Conservation (phyloP, 129 eudicot genomes). For the Flaveria robusta region DNA sequence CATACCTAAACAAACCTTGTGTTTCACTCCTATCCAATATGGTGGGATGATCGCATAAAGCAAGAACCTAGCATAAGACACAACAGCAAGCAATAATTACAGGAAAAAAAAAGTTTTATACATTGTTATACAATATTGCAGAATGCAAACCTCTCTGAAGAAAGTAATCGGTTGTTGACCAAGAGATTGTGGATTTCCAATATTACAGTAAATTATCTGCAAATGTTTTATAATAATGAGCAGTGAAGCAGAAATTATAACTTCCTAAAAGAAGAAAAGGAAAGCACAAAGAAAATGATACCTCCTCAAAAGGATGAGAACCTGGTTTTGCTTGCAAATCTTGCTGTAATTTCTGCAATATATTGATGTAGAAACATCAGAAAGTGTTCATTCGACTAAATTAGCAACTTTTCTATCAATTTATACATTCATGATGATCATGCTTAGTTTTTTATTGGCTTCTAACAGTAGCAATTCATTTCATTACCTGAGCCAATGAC, state of each 20-base stretch:
- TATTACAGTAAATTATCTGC: constrained; percentile 93
- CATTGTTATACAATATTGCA: background rate
- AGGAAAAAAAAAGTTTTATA: background rate
- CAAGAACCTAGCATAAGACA: constrained; percentile 69
- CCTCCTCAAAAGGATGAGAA: constrained; percentile 95
- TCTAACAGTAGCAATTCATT: background rate
- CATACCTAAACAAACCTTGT: constrained; percentile 87
- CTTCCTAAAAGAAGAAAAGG: constrained; percentile 3
- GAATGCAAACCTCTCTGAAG: constrained; percentile 75
- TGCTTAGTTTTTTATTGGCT: background rate
- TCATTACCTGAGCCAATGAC: constrained; percentile 76
- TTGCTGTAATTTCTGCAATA: constrained; percentile 71
- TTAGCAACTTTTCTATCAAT: background rate
- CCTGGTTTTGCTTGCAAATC: constrained; percentile 73
- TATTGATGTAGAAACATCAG: constrained; percentile 3
- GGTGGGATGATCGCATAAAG: constrained; percentile 91
- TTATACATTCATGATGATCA: background rate
- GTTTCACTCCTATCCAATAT: constrained; percentile 92
- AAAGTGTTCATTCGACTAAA: background rate
- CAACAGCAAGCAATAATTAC: constrained; percentile 4
- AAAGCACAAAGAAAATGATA: constrained; percentile 24
- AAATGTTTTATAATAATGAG: background rate
- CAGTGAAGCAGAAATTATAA: constrained; percentile 9
- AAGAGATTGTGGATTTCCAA: constrained; percentile 98
- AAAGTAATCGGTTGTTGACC: constrained; percentile 96